Evolutionary conservation across 768 basidiomycete species (phyloP).

Genomic region (Omphalotus guepiniiformis): DNA sequence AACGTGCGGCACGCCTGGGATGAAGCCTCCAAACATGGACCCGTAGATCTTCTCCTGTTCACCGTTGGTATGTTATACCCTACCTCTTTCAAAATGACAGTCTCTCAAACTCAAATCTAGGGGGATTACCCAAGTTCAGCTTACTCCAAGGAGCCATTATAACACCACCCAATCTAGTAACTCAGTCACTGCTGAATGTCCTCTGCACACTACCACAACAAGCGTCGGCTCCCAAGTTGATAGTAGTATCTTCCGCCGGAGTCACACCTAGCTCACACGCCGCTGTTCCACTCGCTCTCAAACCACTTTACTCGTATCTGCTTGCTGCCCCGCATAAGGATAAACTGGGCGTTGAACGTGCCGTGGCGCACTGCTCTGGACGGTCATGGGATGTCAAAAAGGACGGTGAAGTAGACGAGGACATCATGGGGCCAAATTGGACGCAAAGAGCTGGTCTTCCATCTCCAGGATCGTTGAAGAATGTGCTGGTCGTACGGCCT

Average conservation of each 20-base stretch:
- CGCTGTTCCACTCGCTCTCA: conserved; percentile 43
- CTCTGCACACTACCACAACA: conserved; percentile 48
- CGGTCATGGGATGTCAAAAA: conserved; percentile 41
- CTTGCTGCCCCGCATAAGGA: conserved; percentile 49
- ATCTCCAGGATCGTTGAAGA: conserved; percentile 36
- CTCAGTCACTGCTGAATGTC: conserved; percentile 50
- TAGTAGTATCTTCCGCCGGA: conserved; percentile 53
- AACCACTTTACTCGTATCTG: conserved; percentile 43
- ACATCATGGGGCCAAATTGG: conserved; percentile 47
- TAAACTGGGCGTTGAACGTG: conserved; percentile 57
- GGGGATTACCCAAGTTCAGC: conserved; percentile 41
- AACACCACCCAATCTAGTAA: conserved; percentile 53
- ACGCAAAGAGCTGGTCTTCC: conserved; percentile 36
- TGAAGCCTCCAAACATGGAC: conserved; percentile 28
- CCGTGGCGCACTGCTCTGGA: conserved; percentile 44
- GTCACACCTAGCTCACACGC: conserved; percentile 41
- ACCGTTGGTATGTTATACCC: conserved; percentile 47
- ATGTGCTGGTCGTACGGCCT: conserved; percentile 49
- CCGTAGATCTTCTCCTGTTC: conserved; percentile 55
- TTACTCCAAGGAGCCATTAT: conserved; percentile 45
- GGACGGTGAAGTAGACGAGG: conserved; percentile 34
- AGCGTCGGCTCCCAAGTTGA: conserved; percentile 39
- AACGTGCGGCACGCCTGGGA: conserved; percentile 54
- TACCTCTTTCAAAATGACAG: not conserved
- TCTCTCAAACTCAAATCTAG: conserved; percentile 22